Evolutionary conservation across 331 rosid genomes (phyloP).

Genomic region (Malus hybrid): DNA sequence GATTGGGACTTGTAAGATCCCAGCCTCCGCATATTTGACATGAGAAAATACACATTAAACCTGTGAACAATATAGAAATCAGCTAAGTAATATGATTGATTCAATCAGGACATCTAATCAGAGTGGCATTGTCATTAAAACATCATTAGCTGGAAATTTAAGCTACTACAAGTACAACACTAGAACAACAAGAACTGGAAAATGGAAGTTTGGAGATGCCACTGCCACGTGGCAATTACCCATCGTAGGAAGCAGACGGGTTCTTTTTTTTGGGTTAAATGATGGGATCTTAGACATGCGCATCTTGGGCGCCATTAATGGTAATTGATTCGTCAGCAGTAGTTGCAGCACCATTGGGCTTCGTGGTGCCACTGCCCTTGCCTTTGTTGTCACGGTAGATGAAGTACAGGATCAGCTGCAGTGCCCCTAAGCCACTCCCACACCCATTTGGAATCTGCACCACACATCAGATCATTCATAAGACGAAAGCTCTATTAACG

Average conservation of each 20-base stretch:
- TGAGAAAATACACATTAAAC: neutral
- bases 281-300: conserved; percentile 18
- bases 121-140: neutral
- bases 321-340: conserved; percentile 20
- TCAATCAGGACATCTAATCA: neutral
- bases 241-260: neutral
- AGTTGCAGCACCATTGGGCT: conserved; percentile 17
- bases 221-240: neutral
- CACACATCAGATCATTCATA: neutral
- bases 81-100: neutral
- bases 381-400: conserved; percentile 49
- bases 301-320: conserved; percentile 17
- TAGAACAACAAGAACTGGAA: neutral
- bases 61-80: neutral
- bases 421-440: conserved; percentile 56
- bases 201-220: neutral
- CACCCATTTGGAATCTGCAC: conserved; percentile 71
- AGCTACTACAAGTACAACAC: neutral
- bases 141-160: neutral
- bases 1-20: too few relatives aligned
- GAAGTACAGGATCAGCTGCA: conserved; percentile 58
- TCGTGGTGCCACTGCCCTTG: neutral
- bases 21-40: neutral
- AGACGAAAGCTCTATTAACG: neutral
- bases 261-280: too few relatives aligned